phyloP scores from a whole-genome alignment of 1,139 yeast species.

The Yamadazyma atlantica region DNA sequence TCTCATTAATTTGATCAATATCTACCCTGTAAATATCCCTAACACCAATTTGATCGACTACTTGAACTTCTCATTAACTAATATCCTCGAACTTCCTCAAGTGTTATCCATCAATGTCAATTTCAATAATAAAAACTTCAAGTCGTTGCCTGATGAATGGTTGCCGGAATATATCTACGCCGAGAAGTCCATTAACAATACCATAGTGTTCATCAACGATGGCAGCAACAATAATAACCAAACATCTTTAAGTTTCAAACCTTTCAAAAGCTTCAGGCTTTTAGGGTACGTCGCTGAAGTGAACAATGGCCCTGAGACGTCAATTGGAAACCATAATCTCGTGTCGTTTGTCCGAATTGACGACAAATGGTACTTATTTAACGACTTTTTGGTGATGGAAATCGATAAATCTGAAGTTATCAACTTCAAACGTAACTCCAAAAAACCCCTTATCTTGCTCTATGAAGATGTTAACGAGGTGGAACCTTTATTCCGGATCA shows the following conservation, averaged over 20 bases:
- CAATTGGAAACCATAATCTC: constrained; percentile 52
- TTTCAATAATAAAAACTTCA: constrained; percentile 50
- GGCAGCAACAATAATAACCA: constrained; percentile 4
- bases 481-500: constrained; percentile 18
- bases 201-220: constrained; percentile 18
- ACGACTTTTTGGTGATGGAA: constrained; percentile 86
- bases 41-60: constrained; percentile 38
- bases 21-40: constrained; percentile 7
- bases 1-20: constrained; percentile 21
- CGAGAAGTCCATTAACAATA: constrained; percentile 15
- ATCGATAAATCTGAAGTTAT: constrained; percentile 73
- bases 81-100: constrained; percentile 52
- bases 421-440: constrained; percentile 74
- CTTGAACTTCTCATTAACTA: constrained; percentile 52
- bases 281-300: constrained; percentile 71
- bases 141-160: constrained; percentile 40
- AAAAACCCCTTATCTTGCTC: constrained; percentile 71
- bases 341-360: constrained; percentile 59
- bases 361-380: constrained; percentile 78
- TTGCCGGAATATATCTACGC: constrained; percentile 27
- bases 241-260: constrained; percentile 1
- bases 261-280: constrained; percentile 52
- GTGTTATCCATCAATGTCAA: constrained; percentile 63
- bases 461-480: constrained; percentile 51
- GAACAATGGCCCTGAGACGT: constrained; percentile 50